Evolutionary conservation across 2,329 filamentous ascomycete genomes (phyloP), one percentile per base, ranked within the genome.

Genomic region (Fusarium sp.): DNA sequence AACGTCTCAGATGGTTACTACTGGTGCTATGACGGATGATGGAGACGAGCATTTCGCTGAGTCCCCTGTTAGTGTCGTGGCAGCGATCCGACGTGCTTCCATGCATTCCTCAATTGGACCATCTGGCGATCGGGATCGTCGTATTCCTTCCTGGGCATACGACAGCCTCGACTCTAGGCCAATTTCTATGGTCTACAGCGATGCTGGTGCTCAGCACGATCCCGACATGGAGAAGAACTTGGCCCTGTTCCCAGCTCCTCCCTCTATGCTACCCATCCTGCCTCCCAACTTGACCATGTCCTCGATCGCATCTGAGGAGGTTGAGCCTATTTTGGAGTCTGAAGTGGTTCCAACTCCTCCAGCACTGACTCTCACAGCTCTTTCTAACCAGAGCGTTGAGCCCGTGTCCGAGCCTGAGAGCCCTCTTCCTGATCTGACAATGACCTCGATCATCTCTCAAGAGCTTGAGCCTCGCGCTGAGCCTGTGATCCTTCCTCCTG

Each of bases 241-340:
- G 53, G 84, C 85, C 20, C 84, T 85, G 71, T 89, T 89, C 80
- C 87, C 88, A 4, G 82, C 85, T 17, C 88, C 88, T 8, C 87
- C 87, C 2, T 81, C 81, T 0, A 83, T 84, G n/a, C 75, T 81
- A 7, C 75, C 76, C 10, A 76, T 82, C 42, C 59, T 80, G 25
- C 76, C 79, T 3, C 81, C 83, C 8, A 75, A 79, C 1, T 79
- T 88, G 35, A 82, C 77, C 46, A 77, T 88, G 39, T 87, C 87
- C 2, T 73, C 69, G 3, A 83, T 89, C 22, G 81, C 84, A 41
- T 79, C 80, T 4, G 82, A 88, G 73, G 72, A 80, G 46, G 80
- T 88, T 20, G 82, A 85, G 72, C 85, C 85, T 4, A 74, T 77
- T 10, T 78, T 81, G 33, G 85, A 86, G 58, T 69, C 80, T 6